Evolutionary conservation across 2,329 filamentous ascomycete species (phyloP).

Genomic region (Claviceps sp.): DNA sequence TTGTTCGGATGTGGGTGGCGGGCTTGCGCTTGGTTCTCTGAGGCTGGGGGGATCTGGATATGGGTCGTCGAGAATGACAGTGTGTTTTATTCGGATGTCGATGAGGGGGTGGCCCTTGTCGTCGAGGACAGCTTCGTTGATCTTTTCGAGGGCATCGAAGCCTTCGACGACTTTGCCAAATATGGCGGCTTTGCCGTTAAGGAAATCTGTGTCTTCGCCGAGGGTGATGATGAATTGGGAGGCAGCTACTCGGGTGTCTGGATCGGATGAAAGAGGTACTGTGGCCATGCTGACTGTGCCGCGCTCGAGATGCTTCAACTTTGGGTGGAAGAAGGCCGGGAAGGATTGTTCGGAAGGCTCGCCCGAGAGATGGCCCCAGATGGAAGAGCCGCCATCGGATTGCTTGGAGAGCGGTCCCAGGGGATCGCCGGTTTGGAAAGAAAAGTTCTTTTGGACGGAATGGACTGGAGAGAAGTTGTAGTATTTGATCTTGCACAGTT

Average conservation of each 20-base stretch:
- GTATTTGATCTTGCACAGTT: conserved; percentile 98
- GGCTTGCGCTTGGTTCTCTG: conserved; percentile 65
- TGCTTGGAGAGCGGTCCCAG: conserved; percentile 72
- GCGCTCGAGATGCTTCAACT: conserved; percentile 75
- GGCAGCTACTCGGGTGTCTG: conserved; percentile 68
- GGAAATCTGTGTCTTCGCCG: conserved; percentile 75
- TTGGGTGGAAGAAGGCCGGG: conserved; percentile 69
- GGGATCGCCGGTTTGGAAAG: conserved; percentile 90
- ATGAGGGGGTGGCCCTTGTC: conserved; percentile 76
- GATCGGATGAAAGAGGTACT: conserved; percentile 58
- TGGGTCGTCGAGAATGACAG: conserved; percentile 81
- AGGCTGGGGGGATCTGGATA: conserved; percentile 71
- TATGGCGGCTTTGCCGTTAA: conserved; percentile 87
- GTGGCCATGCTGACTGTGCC: conserved; percentile 99
- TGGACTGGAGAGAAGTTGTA: conserved; percentile 95
- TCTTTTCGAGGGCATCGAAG: conserved; percentile 85
- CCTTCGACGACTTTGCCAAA: conserved; percentile 95
- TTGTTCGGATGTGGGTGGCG: conserved; percentile 70
- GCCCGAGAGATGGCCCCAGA: conserved; percentile 73
- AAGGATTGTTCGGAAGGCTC: conserved; percentile 61
- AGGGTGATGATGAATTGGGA: conserved; percentile 93
- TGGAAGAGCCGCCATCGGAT: conserved; percentile 84
- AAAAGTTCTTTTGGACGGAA: conserved; percentile 87
- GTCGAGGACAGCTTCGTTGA: conserved; percentile 82
- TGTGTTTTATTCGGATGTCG: conserved; percentile 90